Evolutionary conservation across 768 basidiomycete species (phyloP).

Genomic region (Tephrocybe sp.): DNA sequence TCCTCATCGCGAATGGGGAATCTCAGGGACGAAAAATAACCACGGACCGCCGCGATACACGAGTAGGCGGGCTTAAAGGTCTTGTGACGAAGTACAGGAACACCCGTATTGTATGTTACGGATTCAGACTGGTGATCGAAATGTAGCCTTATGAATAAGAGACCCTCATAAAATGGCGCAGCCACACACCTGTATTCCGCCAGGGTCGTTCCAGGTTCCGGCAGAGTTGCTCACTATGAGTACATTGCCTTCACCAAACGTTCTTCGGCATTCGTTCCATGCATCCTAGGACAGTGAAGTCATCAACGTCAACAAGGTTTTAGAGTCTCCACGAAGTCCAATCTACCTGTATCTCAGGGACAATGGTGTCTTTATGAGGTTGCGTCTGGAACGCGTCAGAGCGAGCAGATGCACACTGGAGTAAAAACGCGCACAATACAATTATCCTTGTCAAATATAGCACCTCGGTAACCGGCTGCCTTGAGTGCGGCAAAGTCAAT

Average conservation of each 20-base stretch:
- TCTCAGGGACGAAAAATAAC: constrained; percentile 69
- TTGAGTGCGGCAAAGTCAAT: constrained; percentile 75
- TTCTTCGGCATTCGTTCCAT: constrained; percentile 70
- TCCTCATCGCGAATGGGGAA: constrained; percentile 60
- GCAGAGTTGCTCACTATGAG: constrained; percentile 95
- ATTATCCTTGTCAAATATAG: constrained; percentile 97
- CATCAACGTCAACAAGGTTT: not conserved
- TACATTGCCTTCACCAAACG: constrained; percentile 78
- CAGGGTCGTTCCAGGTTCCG: constrained; percentile 75
- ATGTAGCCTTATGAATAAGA: too few species aligned
- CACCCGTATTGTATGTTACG: constrained; percentile 72
- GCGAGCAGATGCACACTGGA: constrained; percentile 10
- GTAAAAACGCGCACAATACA: constrained; percentile 89
- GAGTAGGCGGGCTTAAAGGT: constrained; percentile 78
- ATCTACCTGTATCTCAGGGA: constrained; percentile 73
- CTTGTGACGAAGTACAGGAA: constrained; percentile 80
- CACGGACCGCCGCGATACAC: constrained; percentile 69
- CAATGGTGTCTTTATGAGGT: constrained; percentile 73
- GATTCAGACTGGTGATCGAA: constrained; percentile 72
- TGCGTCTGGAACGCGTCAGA: constrained; percentile 54
- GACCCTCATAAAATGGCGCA: not conserved
- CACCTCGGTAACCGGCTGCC: constrained; percentile 81
- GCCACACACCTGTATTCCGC: constrained; percentile 70
- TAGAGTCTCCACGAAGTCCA: not conserved
- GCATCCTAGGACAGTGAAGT: constrained; percentile 47